Conservation (phyloP, 1,284 basidiomycete genomes). For the Malassezia obtusa region DNA sequence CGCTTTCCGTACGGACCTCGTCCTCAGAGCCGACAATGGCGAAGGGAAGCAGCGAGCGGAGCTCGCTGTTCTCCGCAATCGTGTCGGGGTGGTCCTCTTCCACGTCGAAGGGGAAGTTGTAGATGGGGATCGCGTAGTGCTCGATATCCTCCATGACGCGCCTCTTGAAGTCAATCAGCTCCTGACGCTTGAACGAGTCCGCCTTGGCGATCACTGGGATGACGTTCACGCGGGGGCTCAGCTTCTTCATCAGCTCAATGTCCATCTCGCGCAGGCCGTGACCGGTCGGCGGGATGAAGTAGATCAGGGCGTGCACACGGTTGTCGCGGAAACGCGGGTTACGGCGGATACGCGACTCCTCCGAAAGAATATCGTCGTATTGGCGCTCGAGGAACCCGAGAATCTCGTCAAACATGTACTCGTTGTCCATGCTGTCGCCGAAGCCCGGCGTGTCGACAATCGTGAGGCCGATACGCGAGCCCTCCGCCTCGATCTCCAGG, state of each 20-base stretch:
- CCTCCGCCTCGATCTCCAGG: conserved; percentile 96
- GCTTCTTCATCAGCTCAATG: conserved; percentile 57
- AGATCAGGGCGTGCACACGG: conserved; percentile 74
- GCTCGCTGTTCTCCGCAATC: conserved; percentile 72
- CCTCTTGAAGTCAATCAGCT: conserved; percentile 78
- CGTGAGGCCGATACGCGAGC: conserved; percentile 91
- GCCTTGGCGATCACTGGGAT: conserved; percentile 98
- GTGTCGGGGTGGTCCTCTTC: conserved; percentile 98
- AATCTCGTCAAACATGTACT: conserved; percentile 66
- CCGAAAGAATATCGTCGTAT: conserved; percentile 97
- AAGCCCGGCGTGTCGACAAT: conserved; percentile 99
- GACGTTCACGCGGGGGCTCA: conserved; percentile 66
- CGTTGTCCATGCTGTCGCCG: conserved; percentile 97
- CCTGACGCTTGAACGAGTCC: conserved; percentile 66
- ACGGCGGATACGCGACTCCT: conserved; percentile 98
- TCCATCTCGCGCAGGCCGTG: conserved; percentile 91
- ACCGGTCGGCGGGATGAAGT: conserved; percentile 93
- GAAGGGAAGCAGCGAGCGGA: conserved; percentile 59
- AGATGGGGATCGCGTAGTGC: conserved; percentile 93
- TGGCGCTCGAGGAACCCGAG: conserved; percentile 93
- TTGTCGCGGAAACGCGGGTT: conserved; percentile 99
- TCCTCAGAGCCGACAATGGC: conserved; percentile 96
- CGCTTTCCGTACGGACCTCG: conserved; percentile 75
- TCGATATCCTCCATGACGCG: conserved; percentile 98
- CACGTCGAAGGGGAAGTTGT: conserved; percentile 98